Percentiles rank a stretch among this genome's conserved stretches.
Conservation (phyloP, 768 basidiomycete species). For the Trametes maxima region DNA sequence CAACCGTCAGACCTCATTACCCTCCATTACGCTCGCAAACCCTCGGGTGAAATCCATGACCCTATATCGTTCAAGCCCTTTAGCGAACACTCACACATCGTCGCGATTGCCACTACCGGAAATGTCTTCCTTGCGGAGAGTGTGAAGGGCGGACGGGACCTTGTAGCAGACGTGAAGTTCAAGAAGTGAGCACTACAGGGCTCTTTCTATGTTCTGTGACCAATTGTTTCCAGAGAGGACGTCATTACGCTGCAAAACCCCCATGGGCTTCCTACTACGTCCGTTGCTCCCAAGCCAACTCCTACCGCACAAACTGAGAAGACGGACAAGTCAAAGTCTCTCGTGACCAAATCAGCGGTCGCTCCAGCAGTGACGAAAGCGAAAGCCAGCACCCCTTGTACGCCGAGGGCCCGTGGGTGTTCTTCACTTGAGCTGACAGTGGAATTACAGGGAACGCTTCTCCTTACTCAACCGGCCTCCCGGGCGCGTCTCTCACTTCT, state of each 20-base stretch:
- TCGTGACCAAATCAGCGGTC: slow-evolving; percentile 34
- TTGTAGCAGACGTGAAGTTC: slow-evolving; percentile 84
- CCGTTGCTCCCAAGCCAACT: slow-evolving; percentile 40
- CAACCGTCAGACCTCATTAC: slow-evolving; percentile 72
- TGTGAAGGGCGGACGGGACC: slow-evolving; percentile 80
- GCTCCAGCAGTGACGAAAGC: slow-evolving; percentile 44
- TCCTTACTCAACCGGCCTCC: slow-evolving; percentile 87
- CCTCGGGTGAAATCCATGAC: slow-evolving; percentile 88
- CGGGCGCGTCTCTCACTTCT: slow-evolving; percentile 92
- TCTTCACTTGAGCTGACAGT: slow-evolving; percentile 1
- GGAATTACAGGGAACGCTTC: slow-evolving; percentile 74
- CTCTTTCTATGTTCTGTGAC: background rate
- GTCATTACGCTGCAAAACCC: slow-evolving; percentile 94
- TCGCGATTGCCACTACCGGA: slow-evolving; percentile 85
- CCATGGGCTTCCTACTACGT: slow-evolving; percentile 69
- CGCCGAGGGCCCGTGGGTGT: background rate
- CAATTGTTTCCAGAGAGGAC: slow-evolving; percentile 59
- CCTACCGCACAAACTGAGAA: slow-evolving; percentile 29
- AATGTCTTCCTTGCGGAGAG: slow-evolving; percentile 95
- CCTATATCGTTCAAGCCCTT: slow-evolving; percentile 98
- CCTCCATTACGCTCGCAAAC: slow-evolving; percentile 82
- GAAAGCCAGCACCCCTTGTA: slow-evolving; percentile 71
- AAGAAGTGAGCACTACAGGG: slow-evolving; percentile 58
- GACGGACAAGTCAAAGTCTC: slow-evolving; percentile 35
- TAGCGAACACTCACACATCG: slow-evolving; percentile 94